phyloP scores from a whole-genome alignment of 352 stramenopile species.

The Phytophthora boehmeriae region DNA sequence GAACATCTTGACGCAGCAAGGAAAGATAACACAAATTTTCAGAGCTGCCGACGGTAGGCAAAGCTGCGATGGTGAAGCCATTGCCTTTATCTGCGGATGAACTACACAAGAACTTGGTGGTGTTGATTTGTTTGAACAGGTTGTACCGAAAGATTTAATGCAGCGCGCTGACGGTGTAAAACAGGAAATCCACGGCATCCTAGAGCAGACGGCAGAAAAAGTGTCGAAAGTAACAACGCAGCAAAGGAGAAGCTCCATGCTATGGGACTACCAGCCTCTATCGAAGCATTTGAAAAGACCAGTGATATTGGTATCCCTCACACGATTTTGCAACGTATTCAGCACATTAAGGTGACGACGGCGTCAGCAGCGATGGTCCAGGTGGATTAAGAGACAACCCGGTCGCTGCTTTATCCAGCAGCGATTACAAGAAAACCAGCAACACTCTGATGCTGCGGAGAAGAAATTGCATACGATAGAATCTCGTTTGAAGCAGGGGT shows the following conservation, averaged over 20 bases:
- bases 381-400: constrained; percentile 33
- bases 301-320: constrained; percentile 59
- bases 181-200: constrained; percentile 50
- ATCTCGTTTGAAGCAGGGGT: constrained; percentile 54
- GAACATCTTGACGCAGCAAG: constrained; percentile 60
- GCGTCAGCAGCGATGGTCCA: constrained; percentile 21
- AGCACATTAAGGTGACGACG: constrained; percentile 47
- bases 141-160: constrained; percentile 64
- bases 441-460: constrained; percentile 55
- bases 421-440: constrained; percentile 59
- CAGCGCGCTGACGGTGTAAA: constrained; percentile 52
- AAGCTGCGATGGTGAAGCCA: constrained; percentile 73
- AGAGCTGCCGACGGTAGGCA: constrained; percentile 60
- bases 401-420: constrained; percentile 48
- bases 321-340: constrained; percentile 61
- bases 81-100: constrained; percentile 54
- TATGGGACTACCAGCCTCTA: constrained; percentile 75
- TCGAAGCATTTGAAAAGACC: constrained; percentile 79
- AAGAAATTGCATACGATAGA: constrained; percentile 65
- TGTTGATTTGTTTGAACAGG: constrained; percentile 73
- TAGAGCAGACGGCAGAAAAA: constrained; percentile 45
- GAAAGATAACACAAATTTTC: constrained; percentile 78
- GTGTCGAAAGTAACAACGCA: constrained; percentile 57
- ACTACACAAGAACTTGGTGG: constrained; percentile 56
- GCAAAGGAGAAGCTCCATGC: constrained; percentile 56